A percentile compares a stretch with the other conserved stretches of the same genome.
Evolutionary conservation across 371 early-diverging fungal species (phyloP).

Genomic region (Actinomucor elegans): DNA sequence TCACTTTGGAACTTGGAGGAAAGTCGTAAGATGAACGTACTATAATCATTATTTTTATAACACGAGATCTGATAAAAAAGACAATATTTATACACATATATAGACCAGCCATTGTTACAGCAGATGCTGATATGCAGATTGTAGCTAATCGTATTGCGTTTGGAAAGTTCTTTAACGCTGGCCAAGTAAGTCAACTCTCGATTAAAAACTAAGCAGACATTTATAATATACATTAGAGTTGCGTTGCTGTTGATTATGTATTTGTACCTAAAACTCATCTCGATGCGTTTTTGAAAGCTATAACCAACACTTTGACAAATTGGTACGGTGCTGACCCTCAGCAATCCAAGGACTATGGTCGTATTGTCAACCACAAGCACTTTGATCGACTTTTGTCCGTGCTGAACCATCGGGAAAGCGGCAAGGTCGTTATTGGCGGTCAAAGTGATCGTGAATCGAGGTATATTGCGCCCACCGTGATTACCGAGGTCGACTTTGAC

Average conservation of each 20-base stretch:
- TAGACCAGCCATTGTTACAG: slow-evolving; percentile 74
- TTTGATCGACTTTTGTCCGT: slow-evolving; percentile 64
- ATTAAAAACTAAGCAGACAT: background rate
- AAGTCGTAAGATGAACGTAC: slow-evolving; percentile 54
- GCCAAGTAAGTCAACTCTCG: slow-evolving; percentile 61
- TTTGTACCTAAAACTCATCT: slow-evolving; percentile 56
- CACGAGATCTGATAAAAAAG: background rate
- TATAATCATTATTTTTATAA: background rate
- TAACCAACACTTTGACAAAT: slow-evolving; percentile 46
- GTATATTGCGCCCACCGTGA: slow-evolving; percentile 20
- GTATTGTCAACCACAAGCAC: slow-evolving; percentile 75
- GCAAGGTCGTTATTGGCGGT: slow-evolving; percentile 51
- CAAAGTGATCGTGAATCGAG: slow-evolving; percentile 14
- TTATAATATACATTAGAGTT: slow-evolving; percentile 64
- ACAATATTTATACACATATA: background rate
- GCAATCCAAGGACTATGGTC: slow-evolving; percentile 53
- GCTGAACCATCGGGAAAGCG: slow-evolving; percentile 50
- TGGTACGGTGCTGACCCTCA: slow-evolving; percentile 57
- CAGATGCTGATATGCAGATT: slow-evolving; percentile 58
- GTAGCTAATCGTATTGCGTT: slow-evolving; percentile 77
- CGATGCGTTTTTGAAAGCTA: slow-evolving; percentile 43
- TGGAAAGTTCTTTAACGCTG: slow-evolving; percentile 80
- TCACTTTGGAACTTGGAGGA: slow-evolving; percentile 83
- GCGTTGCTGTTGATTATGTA: slow-evolving; percentile 86
- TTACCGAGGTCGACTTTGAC: slow-evolving; percentile 16